Conservation (phyloP, 2,329 filamentous ascomycete species). For the Ophiognomonia clavigignenti-juglandacearum region DNA sequence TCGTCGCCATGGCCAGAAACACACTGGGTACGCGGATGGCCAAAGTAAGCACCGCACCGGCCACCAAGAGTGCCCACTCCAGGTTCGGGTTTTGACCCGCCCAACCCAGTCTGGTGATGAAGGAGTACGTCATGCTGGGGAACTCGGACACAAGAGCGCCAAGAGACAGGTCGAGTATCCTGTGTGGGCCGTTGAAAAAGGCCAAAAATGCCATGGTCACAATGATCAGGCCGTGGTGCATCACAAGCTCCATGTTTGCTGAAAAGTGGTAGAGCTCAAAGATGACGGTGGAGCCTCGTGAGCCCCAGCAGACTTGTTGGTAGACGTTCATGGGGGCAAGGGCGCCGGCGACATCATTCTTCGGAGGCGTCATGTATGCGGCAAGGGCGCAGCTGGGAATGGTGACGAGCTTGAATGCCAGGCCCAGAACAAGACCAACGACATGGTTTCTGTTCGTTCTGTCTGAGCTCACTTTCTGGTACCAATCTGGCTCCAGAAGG, state of each 20-base stretch:
- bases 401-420: conserved; percentile 18
- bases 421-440: conserved; percentile 18
- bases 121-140: conserved; percentile 11
- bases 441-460: conserved; percentile 16
- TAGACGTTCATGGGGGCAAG: conserved; percentile 15
- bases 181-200: conserved; percentile 16
- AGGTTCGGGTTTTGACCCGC: not conserved
- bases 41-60: conserved; percentile 1
- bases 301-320: conserved; percentile 21
- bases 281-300: conserved; percentile 18
- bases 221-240: conserved; percentile 20
- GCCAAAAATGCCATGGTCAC: conserved; percentile 15
- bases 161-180: conserved; percentile 18
- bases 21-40: conserved; percentile 4
- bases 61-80: conserved; percentile 8
- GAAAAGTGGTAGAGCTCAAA: conserved; percentile 18
- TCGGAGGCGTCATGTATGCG: conserved; percentile 16
- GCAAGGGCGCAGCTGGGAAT: conserved; percentile 16
- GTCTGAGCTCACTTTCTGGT: conserved; percentile 1
- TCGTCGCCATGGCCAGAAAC: conserved; percentile 7
- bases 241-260: conserved; percentile 18
- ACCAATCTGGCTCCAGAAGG: not conserved
- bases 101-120: conserved; percentile 16
- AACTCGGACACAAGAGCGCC: conserved; percentile 18
- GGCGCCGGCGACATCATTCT: conserved; percentile 19